phyloP scores from a whole-genome alignment of 768 basidiomycete species.

The Tephrocybe sp. region DNA sequence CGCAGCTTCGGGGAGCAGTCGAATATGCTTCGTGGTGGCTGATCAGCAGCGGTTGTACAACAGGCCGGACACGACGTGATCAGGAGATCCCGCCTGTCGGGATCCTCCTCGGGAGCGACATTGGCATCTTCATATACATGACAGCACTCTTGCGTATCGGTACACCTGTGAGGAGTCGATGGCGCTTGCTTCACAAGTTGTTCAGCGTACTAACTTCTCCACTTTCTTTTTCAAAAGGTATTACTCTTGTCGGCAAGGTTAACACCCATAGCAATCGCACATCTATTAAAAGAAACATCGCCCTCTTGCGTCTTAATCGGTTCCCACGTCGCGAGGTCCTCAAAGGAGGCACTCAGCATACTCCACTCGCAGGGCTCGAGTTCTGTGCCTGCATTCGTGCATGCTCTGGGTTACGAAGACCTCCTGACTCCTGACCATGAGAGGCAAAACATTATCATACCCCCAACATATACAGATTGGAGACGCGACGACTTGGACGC shows the following conservation, averaged over 20 bases:
- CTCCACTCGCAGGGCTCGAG: slow-evolving; percentile 14
- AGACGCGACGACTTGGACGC: slow-evolving; percentile 33
- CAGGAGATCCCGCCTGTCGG: slow-evolving; percentile 31
- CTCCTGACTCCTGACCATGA: slow-evolving; percentile 22
- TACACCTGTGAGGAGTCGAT: slow-evolving; percentile 30
- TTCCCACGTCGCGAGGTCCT: slow-evolving; percentile 29
- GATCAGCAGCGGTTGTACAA: slow-evolving; percentile 24
- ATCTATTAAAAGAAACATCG: slow-evolving; percentile 31
- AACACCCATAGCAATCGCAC: slow-evolving; percentile 33
- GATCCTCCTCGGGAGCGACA: slow-evolving; percentile 36
- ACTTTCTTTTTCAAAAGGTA: slow-evolving; percentile 28
- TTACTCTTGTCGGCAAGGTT: slow-evolving; percentile 36
- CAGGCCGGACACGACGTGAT: slow-evolving; percentile 23
- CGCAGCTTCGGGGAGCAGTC: slow-evolving; percentile 30
- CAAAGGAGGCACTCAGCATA: slow-evolving; percentile 26
- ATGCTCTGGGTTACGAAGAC: slow-evolving; percentile 27
- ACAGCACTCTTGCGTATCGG: slow-evolving; percentile 35
- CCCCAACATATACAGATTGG: slow-evolving; percentile 24
- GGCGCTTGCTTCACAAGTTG: no score
- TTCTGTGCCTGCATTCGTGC: slow-evolving; percentile 21
- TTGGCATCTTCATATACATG: slow-evolving; percentile 36
- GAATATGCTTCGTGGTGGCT: slow-evolving; percentile 36
- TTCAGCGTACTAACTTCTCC: no score
- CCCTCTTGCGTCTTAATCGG: slow-evolving; percentile 30
- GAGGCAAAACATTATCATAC: slow-evolving; percentile 18